A percentile compares a stretch with the other conserved stretches of the same genome.
Conservation (phyloP, 805 yeast genomes). For the Danielia oregonensis region DNA sequence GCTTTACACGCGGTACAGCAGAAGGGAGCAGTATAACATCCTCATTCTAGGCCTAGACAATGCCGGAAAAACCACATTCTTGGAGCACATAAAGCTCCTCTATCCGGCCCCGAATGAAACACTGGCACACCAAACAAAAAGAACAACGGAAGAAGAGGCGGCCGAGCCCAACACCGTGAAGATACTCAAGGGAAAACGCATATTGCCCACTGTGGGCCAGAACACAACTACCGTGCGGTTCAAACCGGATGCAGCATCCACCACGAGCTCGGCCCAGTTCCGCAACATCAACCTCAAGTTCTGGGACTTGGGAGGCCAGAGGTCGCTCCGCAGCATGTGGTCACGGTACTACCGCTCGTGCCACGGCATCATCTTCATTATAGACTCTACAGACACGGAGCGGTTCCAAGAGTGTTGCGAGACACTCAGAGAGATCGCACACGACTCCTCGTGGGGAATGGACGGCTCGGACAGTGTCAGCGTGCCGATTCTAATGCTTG, state of each 20-base stretch:
- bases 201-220: constrained; percentile 94
- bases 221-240: constrained; percentile 51
- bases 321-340: constrained; percentile 82
- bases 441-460: constrained; percentile 39
- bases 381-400: constrained; percentile 84
- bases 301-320: constrained; percentile 98
- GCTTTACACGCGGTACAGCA: constrained; percentile 41
- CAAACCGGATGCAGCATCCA: constrained; percentile 30
- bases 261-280: constrained; percentile 27
- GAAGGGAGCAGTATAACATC: constrained; percentile 43
- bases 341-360: constrained; percentile 77
- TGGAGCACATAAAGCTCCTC: constrained; percentile 38
- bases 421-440: constrained; percentile 48
- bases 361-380: constrained; percentile 89
- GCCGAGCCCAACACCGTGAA: constrained; percentile 18
- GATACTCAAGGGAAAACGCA: constrained; percentile 47
- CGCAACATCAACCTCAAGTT: constrained; percentile 60
- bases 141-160: constrained; percentile 6
- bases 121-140: constrained; percentile 13
- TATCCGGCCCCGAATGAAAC: constrained; percentile 27
- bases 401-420: constrained; percentile 80
- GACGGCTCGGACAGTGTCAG: constrained; percentile 38
- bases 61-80: constrained; percentile 80
- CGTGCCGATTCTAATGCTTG: constrained; percentile 89
- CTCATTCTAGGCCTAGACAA: constrained; percentile 88